These are phyloP conservation scores for Beta vulgaris DNA, from an alignment of 148 eudicot species.

Conservation along the genomic window DNA sequence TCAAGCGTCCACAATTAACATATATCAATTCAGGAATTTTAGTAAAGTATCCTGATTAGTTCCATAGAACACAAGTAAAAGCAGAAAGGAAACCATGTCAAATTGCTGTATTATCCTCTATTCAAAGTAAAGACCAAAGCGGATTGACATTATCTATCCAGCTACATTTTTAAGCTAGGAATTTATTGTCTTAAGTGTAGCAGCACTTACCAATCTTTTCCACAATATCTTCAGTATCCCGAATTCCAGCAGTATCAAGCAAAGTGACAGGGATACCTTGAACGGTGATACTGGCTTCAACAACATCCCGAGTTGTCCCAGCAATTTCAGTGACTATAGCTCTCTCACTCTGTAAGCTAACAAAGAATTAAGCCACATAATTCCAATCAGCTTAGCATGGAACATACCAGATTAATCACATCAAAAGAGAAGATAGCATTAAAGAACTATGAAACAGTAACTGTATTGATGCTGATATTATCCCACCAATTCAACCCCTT, in stretches of 20 bases:
- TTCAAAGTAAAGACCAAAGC: not conserved
- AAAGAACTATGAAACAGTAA: not conserved
- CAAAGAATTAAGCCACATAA: constrained; percentile 40
- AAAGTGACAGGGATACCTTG: constrained; percentile 86
- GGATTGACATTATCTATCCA: not conserved
- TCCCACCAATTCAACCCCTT: too few relatives aligned
- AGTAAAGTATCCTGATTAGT: not conserved
- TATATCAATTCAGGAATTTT: not conserved
- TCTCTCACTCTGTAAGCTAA: constrained; percentile 97
- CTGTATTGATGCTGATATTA: too few relatives aligned
- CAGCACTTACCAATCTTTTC: constrained; percentile 79
- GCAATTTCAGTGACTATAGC: constrained; percentile 98
- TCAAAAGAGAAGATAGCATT: not conserved
- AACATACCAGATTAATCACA: constrained; percentile 10
- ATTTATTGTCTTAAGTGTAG: not conserved
- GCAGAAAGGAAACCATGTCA: not conserved
- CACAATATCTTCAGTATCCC: constrained; percentile 83
- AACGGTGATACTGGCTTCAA: constrained; percentile 80
- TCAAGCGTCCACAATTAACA: not conserved
- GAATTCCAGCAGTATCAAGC: constrained; percentile 98
- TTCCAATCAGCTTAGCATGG: constrained; percentile 29
- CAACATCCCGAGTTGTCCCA: constrained; percentile 93
- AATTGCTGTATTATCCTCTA: not conserved
- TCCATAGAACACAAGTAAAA: not conserved
- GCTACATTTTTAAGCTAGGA: not conserved